phyloP scores from a whole-genome alignment of 176 grass and related monocot species.

The Musa itinerans region DNA sequence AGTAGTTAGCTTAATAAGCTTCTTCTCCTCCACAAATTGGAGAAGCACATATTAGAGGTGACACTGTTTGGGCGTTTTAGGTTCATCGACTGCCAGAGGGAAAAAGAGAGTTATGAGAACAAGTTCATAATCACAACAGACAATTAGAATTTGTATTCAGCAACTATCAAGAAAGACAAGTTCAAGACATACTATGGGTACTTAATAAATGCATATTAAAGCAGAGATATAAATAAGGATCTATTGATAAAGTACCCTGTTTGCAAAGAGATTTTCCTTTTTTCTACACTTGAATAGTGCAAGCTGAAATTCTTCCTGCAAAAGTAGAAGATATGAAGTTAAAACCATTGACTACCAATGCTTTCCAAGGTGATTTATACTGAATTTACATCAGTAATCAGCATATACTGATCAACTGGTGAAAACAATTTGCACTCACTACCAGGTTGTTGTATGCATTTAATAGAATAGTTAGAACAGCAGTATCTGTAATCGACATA shows the following conservation, averaged over 20 bases:
- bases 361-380: neutral
- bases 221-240: neutral
- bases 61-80: too few species aligned
- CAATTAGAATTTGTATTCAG: neutral
- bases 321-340: neutral
- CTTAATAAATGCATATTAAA: neutral
- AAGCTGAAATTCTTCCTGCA: conserved; percentile 14
- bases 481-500: neutral
- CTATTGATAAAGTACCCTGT: neutral
- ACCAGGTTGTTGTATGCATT: neutral
- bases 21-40: neutral
- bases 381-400: neutral
- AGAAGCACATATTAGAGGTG: neutral
- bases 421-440: neutral
- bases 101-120: too few species aligned
- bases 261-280: conserved; percentile 17
- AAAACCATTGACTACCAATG: neutral
- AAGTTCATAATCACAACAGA: neutral
- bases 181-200: neutral
- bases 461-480: neutral
- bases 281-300: conserved; percentile 10
- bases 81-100: too few species aligned
- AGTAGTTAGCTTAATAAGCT: too few species aligned
- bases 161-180: neutral
- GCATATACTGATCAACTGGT: neutral